phyloP scores from a whole-genome alignment of 441 rosid species.

The Gossypium gossypioides region DNA sequence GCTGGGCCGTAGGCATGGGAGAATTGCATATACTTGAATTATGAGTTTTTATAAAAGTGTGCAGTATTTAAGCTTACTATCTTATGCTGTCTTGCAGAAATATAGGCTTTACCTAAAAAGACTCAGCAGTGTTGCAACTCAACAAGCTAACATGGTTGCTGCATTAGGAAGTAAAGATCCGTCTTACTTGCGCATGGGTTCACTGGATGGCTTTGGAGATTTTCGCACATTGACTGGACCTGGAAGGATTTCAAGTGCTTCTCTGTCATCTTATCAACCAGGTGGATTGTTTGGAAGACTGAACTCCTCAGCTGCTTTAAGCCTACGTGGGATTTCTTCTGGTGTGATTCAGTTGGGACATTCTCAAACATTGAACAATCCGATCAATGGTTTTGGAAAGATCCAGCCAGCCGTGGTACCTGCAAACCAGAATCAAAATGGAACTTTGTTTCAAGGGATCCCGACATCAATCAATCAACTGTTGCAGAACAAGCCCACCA shows the following conservation, averaged over 20 bases:
- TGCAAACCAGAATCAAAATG: constrained; percentile 32
- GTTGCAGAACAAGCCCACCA: constrained; percentile 35
- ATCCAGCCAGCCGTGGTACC: constrained; percentile 36
- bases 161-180: constrained; percentile 51
- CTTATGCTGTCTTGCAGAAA: constrained; percentile 48
- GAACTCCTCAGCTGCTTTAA: constrained; percentile 52
- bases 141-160: constrained; percentile 41
- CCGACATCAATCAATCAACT: constrained; percentile 42
- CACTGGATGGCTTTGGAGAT: constrained; percentile 57
- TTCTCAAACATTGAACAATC: constrained; percentile 36
- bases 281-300: constrained; percentile 48
- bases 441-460: constrained; percentile 37
- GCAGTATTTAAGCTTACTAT: constrained; percentile 5
- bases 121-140: constrained; percentile 34
- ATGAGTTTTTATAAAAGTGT: too few relatives aligned
- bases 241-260: constrained; percentile 37
- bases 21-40: too few relatives aligned
- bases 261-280: constrained; percentile 44
- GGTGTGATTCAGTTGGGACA: constrained; percentile 41
- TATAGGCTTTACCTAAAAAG: constrained; percentile 80
- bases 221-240: constrained; percentile 39
- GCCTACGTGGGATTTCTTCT: constrained; percentile 49
- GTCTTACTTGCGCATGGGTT: constrained; percentile 40
- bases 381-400: constrained; percentile 34
- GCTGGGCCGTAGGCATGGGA: too few relatives aligned